Evolutionary conservation across 2,329 filamentous ascomycete species (phyloP).

Genomic region (Emmonsiellopsis sp.): DNA sequence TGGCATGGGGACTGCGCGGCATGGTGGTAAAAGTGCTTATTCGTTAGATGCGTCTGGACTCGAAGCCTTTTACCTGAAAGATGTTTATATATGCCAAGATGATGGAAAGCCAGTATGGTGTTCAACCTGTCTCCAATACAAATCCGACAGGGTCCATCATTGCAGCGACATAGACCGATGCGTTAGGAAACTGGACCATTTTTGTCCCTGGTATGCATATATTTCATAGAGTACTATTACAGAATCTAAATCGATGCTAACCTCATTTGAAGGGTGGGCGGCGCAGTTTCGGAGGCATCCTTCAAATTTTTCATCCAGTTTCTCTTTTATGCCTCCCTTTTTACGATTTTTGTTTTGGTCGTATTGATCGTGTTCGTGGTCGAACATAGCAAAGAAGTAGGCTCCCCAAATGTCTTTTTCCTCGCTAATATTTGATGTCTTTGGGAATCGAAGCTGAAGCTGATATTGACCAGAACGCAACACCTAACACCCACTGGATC

Average conservation of each 20-base stretch:
- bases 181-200: slow-evolving; percentile 87
- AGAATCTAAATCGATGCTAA: neutral
- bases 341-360: slow-evolving; percentile 56
- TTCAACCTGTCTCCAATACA: slow-evolving; percentile 73
- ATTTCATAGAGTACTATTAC: neutral
- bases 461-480: slow-evolving; percentile 22
- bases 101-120: slow-evolving; percentile 86
- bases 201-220: slow-evolving; percentile 63
- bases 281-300: slow-evolving; percentile 73
- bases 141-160: slow-evolving; percentile 80
- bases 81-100: slow-evolving; percentile 73
- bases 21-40: slow-evolving; percentile 17
- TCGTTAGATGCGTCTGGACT: slow-evolving; percentile 57
- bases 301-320: slow-evolving; percentile 95
- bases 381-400: slow-evolving; percentile 42
- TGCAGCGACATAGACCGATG: slow-evolving; percentile 74
- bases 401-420: slow-evolving; percentile 11
- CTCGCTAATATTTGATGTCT: neutral
- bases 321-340: slow-evolving; percentile 61
- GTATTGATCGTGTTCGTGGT: slow-evolving; percentile 56
- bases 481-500: slow-evolving; percentile 53
- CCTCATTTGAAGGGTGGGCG: slow-evolving; percentile 61
- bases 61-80: slow-evolving; percentile 69
- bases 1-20: slow-evolving; percentile 16
- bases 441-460: slow-evolving; percentile 3